Conservation (phyloP, 441 rosid species). For the Gossypium schwendimanii region DNA sequence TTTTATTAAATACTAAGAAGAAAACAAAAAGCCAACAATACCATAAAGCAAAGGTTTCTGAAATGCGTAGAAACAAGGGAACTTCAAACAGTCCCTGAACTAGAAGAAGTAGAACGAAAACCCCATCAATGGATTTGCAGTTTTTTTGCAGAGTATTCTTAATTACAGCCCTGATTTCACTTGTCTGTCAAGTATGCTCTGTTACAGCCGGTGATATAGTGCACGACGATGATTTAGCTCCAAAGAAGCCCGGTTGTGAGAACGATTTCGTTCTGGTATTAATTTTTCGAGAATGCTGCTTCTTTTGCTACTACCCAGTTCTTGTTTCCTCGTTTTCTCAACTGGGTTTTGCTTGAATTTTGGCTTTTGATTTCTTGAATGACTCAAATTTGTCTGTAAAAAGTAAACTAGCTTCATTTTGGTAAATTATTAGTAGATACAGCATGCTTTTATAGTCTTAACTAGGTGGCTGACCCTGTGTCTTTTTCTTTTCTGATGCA, state of each 20-base stretch:
- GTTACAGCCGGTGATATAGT: constrained; percentile 83
- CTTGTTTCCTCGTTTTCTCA: constrained; percentile 18
- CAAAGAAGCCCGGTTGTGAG: constrained; percentile 96
- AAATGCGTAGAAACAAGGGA: constrained; percentile 29
- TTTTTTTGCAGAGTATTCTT: constrained; percentile 29
- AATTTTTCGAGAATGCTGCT: constrained; percentile 7
- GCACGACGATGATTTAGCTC: constrained; percentile 77
- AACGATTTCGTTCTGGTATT: constrained; percentile 91
- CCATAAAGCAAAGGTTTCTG: constrained; percentile 11
- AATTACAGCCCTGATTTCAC: constrained; percentile 34
- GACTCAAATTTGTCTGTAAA: neutral
- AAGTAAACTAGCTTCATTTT: neutral
- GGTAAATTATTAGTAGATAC: neutral
- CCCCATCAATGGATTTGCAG: constrained; percentile 50
- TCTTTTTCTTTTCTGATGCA: neutral
- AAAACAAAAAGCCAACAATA: neutral
- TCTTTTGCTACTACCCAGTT: constrained; percentile 19
- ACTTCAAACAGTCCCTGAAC: constrained; percentile 6
- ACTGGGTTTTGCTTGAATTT: constrained; percentile 22
- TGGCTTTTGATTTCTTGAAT: constrained; percentile 9
- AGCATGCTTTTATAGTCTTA: neutral
- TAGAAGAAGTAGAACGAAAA: constrained; percentile 8
- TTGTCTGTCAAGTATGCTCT: constrained; percentile 35
- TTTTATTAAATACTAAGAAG: neutral
- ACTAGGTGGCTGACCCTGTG: neutral